Evolutionary conservation across 23 red algal genomes (phyloP), one percentile per base, ranked within the genome.

Genomic region (Gracilaria caudata): DNA sequence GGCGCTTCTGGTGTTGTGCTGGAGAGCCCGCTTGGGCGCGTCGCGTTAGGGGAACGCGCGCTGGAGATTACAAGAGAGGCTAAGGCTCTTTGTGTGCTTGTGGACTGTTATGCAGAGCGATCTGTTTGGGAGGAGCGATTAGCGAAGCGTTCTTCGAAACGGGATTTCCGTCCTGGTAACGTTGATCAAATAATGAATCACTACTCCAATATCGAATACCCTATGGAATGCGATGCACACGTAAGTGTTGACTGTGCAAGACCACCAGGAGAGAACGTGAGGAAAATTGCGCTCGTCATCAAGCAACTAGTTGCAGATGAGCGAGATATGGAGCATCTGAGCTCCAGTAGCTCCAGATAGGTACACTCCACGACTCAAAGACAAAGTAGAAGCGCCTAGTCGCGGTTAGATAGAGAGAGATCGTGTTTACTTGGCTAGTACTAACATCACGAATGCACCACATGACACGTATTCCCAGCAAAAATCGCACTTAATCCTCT

Each of bases 91-190:
- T 89, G 85, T 40, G 85, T 89, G 9, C 72, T 89, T 25, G 85
- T 89, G 34, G 85, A 89, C 47, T 89, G 85, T 32, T 89, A 89
- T 38, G 85, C 85, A 12, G 85, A 89, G 61, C 51, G 73, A 16
- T 78, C 68, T 7, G 85, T 89, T 16, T 89, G 85, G 85, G 85
- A 89, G 74, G 85, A 89, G 74, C 45, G 85, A 58, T 54, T 89
- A 46, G 73, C 72, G 8, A 79, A 61, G 16, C 68, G 85, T 32
- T 33, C 68, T 3, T 28, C 47, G 26, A 56, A 72, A 30, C 57
- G 46, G 7, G 85, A 89, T 19, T 89, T 60, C 43, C 51, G 85
- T 41, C 74, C 85, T 12, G 51, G 72, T 33, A 89, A 40, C 57
- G 85, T 72, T 19, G 85, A 89, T 78, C 85, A 89, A 39, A 89